Evolutionary conservation across 1,284 basidiomycete species (phyloP), one percentile per base, ranked within the genome.

Genomic region (Cystobasidiaceae sp.): DNA sequence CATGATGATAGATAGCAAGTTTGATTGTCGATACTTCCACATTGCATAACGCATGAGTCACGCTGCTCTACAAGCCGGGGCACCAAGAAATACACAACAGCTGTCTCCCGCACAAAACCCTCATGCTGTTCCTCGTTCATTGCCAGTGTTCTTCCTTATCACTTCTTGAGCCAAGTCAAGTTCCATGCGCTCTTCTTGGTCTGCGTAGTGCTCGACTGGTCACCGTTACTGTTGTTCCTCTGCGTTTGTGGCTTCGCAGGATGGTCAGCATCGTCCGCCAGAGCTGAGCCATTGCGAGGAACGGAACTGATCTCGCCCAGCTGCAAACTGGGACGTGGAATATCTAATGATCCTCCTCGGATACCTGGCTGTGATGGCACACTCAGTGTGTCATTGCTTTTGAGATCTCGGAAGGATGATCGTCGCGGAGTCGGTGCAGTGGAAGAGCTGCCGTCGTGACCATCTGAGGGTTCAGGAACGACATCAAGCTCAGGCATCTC

Each of bases 101-200:
- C n/a, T n/a, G n/a, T n/a, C n/a, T n/a, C n/a, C n/a, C n/a, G n/a
- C n/a, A n/a, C n/a, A n/a, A n/a, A n/a, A n/a, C n/a, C n/a, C n/a
- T n/a, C n/a, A n/a, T n/a, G n/a, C n/a, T n/a, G n/a, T n/a, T n/a
- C n/a, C n/a, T n/a, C n/a, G n/a, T n/a, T n/a, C n/a, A n/a, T n/a
- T n/a, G n/a, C n/a, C n/a, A n/a, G n/a, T n/a, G n/a, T n/a, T n/a
- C n/a, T n/a, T n/a, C n/a, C n/a, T n/a, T n/a, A n/a, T n/a, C n/a
- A n/a, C 52, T 64, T 64, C 52, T 64, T 64, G 41, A 64, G 33
- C 61, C 61, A 64, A 32, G 61, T 33, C 32, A 64, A 25, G 21
- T 55, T 64, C 61, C 61, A 64, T 25, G 61, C 30, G 21, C 61
- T 56, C 32, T 56, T 55, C 52, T 56, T 64, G 28, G 32, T 41